Conservation (phyloP, 176 grass and related monocot species). For the Chrysopogon serrulatus region DNA sequence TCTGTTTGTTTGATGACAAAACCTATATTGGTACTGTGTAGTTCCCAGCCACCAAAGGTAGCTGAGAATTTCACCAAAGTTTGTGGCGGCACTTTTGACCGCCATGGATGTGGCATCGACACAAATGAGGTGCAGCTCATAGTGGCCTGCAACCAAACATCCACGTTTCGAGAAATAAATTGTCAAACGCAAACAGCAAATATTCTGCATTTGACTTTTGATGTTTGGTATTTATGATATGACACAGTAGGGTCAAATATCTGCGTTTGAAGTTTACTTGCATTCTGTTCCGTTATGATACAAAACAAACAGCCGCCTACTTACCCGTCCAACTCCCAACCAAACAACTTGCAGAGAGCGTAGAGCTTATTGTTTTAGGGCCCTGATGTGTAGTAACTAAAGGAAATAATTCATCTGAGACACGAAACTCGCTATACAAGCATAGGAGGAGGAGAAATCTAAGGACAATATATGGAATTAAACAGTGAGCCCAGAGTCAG, state of each 20-base stretch:
- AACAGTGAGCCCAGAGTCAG: conserved; percentile 37
- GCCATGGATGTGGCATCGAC: too few species aligned
- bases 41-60: too few species aligned
- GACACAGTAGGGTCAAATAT: background rate
- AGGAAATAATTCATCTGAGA: background rate
- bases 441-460: conserved; percentile 10
- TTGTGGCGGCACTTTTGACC: too few species aligned
- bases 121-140: too few species aligned
- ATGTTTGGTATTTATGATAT: background rate
- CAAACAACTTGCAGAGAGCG: background rate
- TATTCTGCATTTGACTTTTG: background rate
- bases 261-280: background rate
- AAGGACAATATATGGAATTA: conserved; percentile 33
- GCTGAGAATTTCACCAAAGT: too few species aligned
- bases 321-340: background rate
- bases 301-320: background rate
- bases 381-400: background rate
- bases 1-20: too few species aligned
- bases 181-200: background rate
- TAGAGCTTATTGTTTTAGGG: background rate
- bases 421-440: conserved; percentile 24
- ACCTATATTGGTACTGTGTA: too few species aligned
- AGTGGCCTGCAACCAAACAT: too few species aligned
- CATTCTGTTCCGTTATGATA: background rate
- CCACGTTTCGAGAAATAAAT: background rate